These are phyloP conservation scores for Ascobolus immersus DNA, from an alignment of 495 filamentous ascomycete species.

Conservation along the genomic window DNA sequence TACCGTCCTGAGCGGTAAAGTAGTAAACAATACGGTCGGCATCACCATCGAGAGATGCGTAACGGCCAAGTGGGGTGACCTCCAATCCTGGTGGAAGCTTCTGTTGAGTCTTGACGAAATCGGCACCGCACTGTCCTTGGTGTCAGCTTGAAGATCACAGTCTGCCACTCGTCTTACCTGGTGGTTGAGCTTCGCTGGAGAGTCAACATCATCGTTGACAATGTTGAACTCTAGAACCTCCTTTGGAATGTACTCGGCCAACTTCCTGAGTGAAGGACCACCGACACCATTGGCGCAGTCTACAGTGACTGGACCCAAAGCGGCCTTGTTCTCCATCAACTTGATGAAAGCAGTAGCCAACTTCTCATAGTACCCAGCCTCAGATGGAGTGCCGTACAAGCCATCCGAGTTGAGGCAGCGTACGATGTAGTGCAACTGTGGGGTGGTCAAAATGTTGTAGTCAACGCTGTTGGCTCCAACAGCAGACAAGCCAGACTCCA, in stretches of 20 bases:
- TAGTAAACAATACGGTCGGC: slow-evolving; percentile 92
- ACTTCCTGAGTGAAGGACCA: slow-evolving; percentile 65
- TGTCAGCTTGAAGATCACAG: slow-evolving; percentile 4
- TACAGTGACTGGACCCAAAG: slow-evolving; percentile 44
- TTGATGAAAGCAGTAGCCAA: slow-evolving; percentile 51
- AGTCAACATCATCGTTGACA: slow-evolving; percentile 71
- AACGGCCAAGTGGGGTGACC: slow-evolving; percentile 46
- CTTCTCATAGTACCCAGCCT: slow-evolving; percentile 88
- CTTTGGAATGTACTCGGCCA: slow-evolving; percentile 57
- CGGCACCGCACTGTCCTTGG: slow-evolving; percentile 54
- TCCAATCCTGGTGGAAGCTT: slow-evolving; percentile 66
- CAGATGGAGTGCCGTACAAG: slow-evolving; percentile 69
- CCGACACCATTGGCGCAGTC: slow-evolving; percentile 96
- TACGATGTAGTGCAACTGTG: slow-evolving; percentile 86
- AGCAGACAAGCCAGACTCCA: slow-evolving; percentile 51
- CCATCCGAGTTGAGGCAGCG: slow-evolving; percentile 80
- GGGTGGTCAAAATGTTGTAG: slow-evolving; percentile 72
- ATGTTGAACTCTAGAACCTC: slow-evolving; percentile 56
- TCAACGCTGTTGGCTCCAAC: slow-evolving; percentile 48
- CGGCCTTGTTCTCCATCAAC: slow-evolving; percentile 48
- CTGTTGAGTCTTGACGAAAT: slow-evolving; percentile 93
- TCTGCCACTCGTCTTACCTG: slow-evolving; percentile 30
- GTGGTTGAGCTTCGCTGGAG: slow-evolving; percentile 65
- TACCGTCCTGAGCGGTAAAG: slow-evolving; percentile 54
- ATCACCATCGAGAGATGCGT: slow-evolving; percentile 79